Evolutionary conservation across 345 rosid species (phyloP), one percentile per base, ranked within the genome.

Genomic region (Nephelium lappaceum): DNA sequence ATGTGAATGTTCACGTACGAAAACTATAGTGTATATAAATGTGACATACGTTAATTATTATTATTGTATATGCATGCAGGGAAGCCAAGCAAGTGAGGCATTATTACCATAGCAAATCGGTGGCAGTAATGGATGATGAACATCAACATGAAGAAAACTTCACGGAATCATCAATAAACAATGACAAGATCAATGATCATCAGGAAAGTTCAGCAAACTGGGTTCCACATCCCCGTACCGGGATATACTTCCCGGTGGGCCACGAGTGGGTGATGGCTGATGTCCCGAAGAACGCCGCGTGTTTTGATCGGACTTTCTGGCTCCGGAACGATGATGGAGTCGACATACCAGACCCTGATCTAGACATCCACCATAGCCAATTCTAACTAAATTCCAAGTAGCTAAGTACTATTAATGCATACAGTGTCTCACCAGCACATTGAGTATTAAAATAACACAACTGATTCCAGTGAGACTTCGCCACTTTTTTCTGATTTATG

Each of bases 171-270:
- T 39, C 55, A n/a, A 19, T 58, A 16, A n/a, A 55, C 12, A 7
- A 19, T 25, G 31, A 21, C 55, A 55, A 18, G 41, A 31, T 31
- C 36, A 76, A 75, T 8, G 55, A 49, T 78, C 39, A 8, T 16
- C 55, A 67, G 57, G 31, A 11, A 41, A 25, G 5, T 21, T 49
- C 82, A 8, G 5, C 61, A 38, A 72, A 60, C 21, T 90, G 97
- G 97, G 77, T 86, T 38, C 97, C 97, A 21, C 89, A 90, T 75
- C 94, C 94, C 38, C 92, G 89, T 15, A 84, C 86, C 5, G 97
- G 93, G 63, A 92, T 90, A 73, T 92, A 87, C 73, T 80, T 81
- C 24, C 97, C 97, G 0, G 74, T 80, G 68, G 93, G 97, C 23
- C 89, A 88, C 3, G 94, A 92, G 68, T 45, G 85, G 85, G 91